A percentile compares a stretch with the other conserved stretches of the same genome.
phyloP scores from a whole-genome alignment of 139 green algal species.

The Monoraphidium neglectum region DNA sequence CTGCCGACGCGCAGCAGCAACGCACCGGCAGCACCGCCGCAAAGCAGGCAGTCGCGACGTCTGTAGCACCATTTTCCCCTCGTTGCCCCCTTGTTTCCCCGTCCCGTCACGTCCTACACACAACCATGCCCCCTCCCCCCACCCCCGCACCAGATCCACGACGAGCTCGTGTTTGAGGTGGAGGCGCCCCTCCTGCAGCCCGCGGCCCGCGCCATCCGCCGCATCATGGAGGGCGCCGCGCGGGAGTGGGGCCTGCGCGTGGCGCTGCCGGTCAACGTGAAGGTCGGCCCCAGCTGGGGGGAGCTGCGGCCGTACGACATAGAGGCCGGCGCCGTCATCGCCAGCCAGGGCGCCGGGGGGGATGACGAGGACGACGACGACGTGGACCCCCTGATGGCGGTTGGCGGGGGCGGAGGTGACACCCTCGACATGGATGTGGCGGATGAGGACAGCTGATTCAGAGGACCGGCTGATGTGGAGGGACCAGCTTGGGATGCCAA shows the following conservation, averaged over 20 bases:
- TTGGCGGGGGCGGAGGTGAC: too few species aligned
- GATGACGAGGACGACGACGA: too few species aligned
- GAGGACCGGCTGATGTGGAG: too few species aligned
- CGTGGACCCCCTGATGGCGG: too few species aligned
- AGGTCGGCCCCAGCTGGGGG: slow-evolving; percentile 68
- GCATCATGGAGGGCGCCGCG: slow-evolving; percentile 62
- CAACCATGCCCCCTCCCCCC: background rate
- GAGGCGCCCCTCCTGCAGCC: slow-evolving; percentile 21
- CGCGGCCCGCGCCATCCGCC: slow-evolving; percentile 43
- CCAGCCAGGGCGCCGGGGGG: background rate
- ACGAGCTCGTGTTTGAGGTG: slow-evolving; percentile 90
- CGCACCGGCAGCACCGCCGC: background rate
- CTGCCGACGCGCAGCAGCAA: background rate
- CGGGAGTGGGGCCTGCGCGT: slow-evolving; percentile 44
- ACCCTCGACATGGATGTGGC: too few species aligned
- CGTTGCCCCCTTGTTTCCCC: background rate
- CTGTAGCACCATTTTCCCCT: background rate
- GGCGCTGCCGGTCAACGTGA: slow-evolving; percentile 71
- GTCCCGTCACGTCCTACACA: background rate
- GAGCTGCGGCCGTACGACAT: slow-evolving; percentile 52
- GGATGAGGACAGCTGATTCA: too few species aligned
- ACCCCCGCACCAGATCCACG: slow-evolving; percentile 71
- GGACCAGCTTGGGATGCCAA: too few species aligned
- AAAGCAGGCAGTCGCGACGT: background rate
- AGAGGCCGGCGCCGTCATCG: background rate